Base-by-base conservation (phyloP, 371 early-diverging fungal genomes). In the Coemansia sp. region DNA sequence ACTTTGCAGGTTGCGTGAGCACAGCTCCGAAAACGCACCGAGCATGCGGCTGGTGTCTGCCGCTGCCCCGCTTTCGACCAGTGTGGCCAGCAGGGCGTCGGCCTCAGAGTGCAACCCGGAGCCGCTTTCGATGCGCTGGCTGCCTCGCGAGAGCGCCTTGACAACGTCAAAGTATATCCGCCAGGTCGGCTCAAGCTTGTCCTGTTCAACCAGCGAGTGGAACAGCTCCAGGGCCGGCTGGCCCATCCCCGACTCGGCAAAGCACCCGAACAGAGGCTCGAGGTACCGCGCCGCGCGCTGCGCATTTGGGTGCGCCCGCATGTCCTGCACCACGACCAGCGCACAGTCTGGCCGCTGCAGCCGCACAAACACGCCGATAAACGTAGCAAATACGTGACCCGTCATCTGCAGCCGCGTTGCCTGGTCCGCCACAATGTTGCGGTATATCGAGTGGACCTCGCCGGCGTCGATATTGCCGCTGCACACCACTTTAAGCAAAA, bases 321-420 rank as follows among this genome's bases (percentile, higher is more conserved):
- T 39, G 16, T 62, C 70, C 4, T 55, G 34, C 51, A 66, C 13
- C 11, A 34, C 66, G 20, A 31, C 14, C 5, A 58, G 31, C 11
- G 75, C 75, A n/a, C 59, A 57, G 59, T 65, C 70, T 14, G 59
- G 7, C 32, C 59, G 52, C 1, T 39, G 45, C 7, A 26, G 36
- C 6, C 62, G 55, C 13, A 74, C 62, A 65, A 74, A 74, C 49
- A 50, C 39, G 53, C 54, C 50, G 30, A 68, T 64, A 11, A 74
- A 74, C 30, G 55, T 55, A 14, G 62, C 70, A 42, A 70, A 74
- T 1, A 65, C 35, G 16, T 55, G 74, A 7, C 31, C 36, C 31
- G 45, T 65, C 70, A 70, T 51, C 41, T 26, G 20, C 13, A 14
- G 47, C 0, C 42, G 55, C 4, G 54, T 30, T 14, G 35, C 20